A percentile compares a stretch with the other conserved stretches of the same genome.
Evolutionary conservation across 495 filamentous ascomycete genomes (phyloP).

Genomic region (Neurospora discreta): DNA sequence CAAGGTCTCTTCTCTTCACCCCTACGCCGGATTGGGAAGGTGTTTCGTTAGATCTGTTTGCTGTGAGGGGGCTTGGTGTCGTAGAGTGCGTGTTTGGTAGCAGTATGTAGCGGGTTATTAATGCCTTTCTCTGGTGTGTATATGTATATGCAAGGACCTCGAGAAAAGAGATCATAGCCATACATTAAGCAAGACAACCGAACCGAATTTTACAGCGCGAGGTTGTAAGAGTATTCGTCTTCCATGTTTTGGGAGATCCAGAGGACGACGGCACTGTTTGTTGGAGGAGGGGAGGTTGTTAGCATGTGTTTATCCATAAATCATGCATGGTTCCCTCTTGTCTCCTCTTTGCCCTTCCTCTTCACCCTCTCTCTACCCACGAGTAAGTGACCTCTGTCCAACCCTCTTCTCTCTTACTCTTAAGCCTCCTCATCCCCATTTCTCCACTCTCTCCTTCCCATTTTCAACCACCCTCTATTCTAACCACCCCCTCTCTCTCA

Average conservation of each 20-base stretch:
- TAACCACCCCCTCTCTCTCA: too few relatives aligned
- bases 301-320: background rate
- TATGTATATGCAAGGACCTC: background rate
- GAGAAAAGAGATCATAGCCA: background rate
- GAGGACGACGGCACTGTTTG: slow-evolving; percentile 27
- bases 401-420: too few relatives aligned
- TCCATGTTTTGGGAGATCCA: slow-evolving; percentile 99
- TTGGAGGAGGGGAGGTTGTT: background rate
- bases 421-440: too few relatives aligned
- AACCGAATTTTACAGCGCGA: slow-evolving; percentile 53
- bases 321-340: background rate
- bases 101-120: background rate
- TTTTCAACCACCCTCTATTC: too few relatives aligned
- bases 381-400: too few relatives aligned
- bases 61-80: too few relatives aligned
- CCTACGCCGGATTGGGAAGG: too few relatives aligned
- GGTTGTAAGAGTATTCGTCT: slow-evolving; percentile 95
- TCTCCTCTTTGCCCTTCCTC: background rate
- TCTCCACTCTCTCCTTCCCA: background rate
- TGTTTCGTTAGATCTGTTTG: too few relatives aligned
- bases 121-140: background rate
- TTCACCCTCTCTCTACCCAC: background rate
- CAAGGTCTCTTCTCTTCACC: too few relatives aligned
- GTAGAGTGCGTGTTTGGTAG: too few relatives aligned
- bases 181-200: background rate